These are phyloP conservation scores for Austroboletus novae-zelandiae DNA, from an alignment of 1,284 basidiomycete genomes.

Conservation along the genomic window DNA sequence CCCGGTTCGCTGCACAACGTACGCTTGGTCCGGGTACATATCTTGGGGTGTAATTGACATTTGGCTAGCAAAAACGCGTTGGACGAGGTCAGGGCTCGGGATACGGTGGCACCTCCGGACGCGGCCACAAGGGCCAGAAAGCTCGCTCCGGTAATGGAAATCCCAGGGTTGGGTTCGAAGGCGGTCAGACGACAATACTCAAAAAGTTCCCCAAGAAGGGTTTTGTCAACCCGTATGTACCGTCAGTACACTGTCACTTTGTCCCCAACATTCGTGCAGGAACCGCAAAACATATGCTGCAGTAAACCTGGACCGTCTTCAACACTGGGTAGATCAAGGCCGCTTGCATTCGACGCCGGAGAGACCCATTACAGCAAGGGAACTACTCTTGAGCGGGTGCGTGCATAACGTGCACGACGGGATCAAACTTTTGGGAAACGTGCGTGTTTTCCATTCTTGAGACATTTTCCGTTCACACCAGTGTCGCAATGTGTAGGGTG, in stretches of 20 bases:
- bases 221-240: constrained; percentile 85
- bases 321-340: constrained; percentile 88
- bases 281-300: constrained; percentile 76
- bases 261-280: constrained; percentile 38
- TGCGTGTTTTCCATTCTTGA: constrained; percentile 36
- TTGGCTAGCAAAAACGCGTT: constrained; percentile 81
- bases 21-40: constrained; percentile 11
- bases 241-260: constrained; percentile 1
- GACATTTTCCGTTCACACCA: constrained; percentile 1
- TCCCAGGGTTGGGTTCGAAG: constrained; percentile 79
- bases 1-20: constrained; percentile 63
- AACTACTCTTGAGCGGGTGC: constrained; percentile 83
- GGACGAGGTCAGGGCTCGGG: constrained; percentile 92
- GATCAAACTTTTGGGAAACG: constrained; percentile 87
- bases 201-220: constrained; percentile 92
- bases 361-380: constrained; percentile 85
- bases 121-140: constrained; percentile 96
- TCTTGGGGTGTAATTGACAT: neutral
- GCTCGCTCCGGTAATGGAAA: constrained; percentile 91
- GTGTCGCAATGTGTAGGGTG: constrained; percentile 46
- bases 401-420: constrained; percentile 88
- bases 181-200: constrained; percentile 94
- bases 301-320: constrained; percentile 85
- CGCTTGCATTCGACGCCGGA: constrained; percentile 77
- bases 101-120: constrained; percentile 88